These are phyloP conservation scores for Boletus holoroseus DNA, from an alignment of 1,284 basidiomycete species.

Conservation along the genomic window DNA sequence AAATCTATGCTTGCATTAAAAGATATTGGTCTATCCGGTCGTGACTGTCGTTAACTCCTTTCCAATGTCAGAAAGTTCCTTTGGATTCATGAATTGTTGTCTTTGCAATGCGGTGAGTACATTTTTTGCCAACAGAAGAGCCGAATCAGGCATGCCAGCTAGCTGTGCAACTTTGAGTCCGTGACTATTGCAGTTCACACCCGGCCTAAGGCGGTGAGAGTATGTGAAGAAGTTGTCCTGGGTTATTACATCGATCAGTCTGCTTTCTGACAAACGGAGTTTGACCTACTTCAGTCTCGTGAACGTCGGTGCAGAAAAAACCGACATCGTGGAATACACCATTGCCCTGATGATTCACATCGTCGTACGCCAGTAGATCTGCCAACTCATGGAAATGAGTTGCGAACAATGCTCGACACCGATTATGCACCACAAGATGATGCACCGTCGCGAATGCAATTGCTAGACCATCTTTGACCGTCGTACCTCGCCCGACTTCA, in stretches of 20 bases:
- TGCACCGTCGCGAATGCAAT: slow-evolving; percentile 90
- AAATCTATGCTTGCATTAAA: slow-evolving; percentile 8
- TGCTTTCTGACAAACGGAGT: neutral
- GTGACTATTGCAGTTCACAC: slow-evolving; percentile 89
- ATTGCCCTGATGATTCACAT: slow-evolving; percentile 34
- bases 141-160: slow-evolving; percentile 75
- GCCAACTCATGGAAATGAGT: slow-evolving; percentile 96
- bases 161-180: slow-evolving; percentile 88
- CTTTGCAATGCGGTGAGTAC: slow-evolving; percentile 42
- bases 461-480: slow-evolving; percentile 85
- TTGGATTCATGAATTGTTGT: slow-evolving; percentile 19
- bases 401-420: slow-evolving; percentile 85
- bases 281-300: slow-evolving; percentile 60
- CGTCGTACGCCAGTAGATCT: slow-evolving; percentile 68
- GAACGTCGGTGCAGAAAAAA: slow-evolving; percentile 88
- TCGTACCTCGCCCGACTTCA: slow-evolving; percentile 94
- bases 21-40: neutral
- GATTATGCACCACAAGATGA: slow-evolving; percentile 70
- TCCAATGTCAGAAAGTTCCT: slow-evolving; percentile 29
- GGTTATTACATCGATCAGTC: neutral
- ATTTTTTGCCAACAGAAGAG: slow-evolving; percentile 53
- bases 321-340: slow-evolving; percentile 56
- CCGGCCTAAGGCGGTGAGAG: slow-evolving; percentile 74
- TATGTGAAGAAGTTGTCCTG: slow-evolving; percentile 77
- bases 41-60: slow-evolving; percentile 18